Percentiles rank a stretch among this genome's conserved stretches.
Evolutionary conservation across 2,329 filamentous ascomycete species (phyloP).

Genomic region (Penicillium corylophilum): DNA sequence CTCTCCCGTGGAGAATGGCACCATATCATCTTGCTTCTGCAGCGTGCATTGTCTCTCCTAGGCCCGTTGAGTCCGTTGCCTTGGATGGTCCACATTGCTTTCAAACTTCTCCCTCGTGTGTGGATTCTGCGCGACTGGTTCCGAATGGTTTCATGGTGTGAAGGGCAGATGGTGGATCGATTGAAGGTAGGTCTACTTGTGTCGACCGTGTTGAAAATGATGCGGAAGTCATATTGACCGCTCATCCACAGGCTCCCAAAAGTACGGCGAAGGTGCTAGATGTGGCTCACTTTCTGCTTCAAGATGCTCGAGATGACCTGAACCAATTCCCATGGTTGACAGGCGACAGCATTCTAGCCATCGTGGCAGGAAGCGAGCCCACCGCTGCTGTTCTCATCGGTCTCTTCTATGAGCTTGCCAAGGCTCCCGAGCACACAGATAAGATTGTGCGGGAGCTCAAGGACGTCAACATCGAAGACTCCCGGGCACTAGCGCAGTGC

Average conservation of each 20-base stretch:
- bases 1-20: slow-evolving; percentile 28
- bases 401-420: slow-evolving; percentile 6
- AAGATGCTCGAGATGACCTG: slow-evolving; percentile 3
- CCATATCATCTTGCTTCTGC: slow-evolving; percentile 25
- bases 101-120: slow-evolving; percentile 8
- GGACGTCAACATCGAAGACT: slow-evolving; percentile 5
- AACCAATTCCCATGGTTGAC: slow-evolving; percentile 5
- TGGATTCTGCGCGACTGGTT: slow-evolving; percentile 16
- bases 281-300: slow-evolving; percentile 7
- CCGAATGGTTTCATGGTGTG: slow-evolving; percentile 14
- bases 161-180: slow-evolving; percentile 5
- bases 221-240: not conserved
- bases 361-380: slow-evolving; percentile 14
- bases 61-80: slow-evolving; percentile 31
- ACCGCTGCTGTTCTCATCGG: slow-evolving; percentile 4
- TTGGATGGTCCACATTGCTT: slow-evolving; percentile 16
- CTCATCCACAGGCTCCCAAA: not conserved
- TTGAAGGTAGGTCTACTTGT: not conserved
- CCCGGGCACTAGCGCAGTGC: slow-evolving; percentile 1
- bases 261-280: not conserved
- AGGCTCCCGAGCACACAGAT: slow-evolving; percentile 1
- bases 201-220: not conserved
- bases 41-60: slow-evolving; percentile 27
- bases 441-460: slow-evolving; percentile 9
- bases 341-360: slow-evolving; percentile 10